phyloP scores from a whole-genome alignment of 2,329 filamentous ascomycete genomes.

The Penicillium olsonii region DNA sequence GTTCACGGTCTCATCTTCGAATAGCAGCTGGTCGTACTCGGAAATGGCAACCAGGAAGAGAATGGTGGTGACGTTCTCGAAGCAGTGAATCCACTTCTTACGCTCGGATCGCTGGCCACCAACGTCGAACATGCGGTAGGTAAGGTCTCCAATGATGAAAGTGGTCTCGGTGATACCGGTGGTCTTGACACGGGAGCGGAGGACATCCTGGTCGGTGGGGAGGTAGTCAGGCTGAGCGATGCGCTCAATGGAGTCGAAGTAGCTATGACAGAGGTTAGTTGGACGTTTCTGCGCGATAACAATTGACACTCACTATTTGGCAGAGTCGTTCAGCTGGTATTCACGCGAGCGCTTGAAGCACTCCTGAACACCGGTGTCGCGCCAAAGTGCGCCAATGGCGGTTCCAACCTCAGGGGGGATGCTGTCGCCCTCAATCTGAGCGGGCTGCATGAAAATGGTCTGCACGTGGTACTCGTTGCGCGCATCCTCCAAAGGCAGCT shows the following conservation, averaged over 20 bases:
- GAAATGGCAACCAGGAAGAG: slow-evolving; percentile 96
- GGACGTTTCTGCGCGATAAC: background rate
- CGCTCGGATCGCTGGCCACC: slow-evolving; percentile 93
- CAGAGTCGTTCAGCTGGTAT: slow-evolving; percentile 95
- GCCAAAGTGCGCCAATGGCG: slow-evolving; percentile 90
- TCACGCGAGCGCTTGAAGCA: slow-evolving; percentile 95
- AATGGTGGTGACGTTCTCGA: slow-evolving; percentile 96
- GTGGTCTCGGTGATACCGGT: slow-evolving; percentile 97
- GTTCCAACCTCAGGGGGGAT: slow-evolving; percentile 91
- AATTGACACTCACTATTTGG: slow-evolving; percentile 74
- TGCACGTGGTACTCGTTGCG: slow-evolving; percentile 96
- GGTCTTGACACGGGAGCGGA: slow-evolving; percentile 94
- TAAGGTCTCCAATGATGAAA: slow-evolving; percentile 91
- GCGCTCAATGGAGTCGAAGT: slow-evolving; percentile 92
- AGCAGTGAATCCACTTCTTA: slow-evolving; percentile 99
- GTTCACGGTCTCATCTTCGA: slow-evolving; percentile 92
- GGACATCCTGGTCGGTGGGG: slow-evolving; percentile 91
- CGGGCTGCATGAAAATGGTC: slow-evolving; percentile 98
- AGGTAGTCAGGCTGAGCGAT: slow-evolving; percentile 91
- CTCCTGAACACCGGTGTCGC: slow-evolving; percentile 86
- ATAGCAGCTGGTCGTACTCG: slow-evolving; percentile 93
- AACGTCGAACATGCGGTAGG: slow-evolving; percentile 97
- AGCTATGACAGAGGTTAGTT: slow-evolving; percentile 60
- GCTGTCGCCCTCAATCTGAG: slow-evolving; percentile 93
- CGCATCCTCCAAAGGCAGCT: slow-evolving; percentile 84